Percentiles rank a stretch among this genome's conserved stretches.
Evolutionary conservation across 192 early-diverging fungal genomes (phyloP).

Genomic region (Phlyctochytrium arcticum): DNA sequence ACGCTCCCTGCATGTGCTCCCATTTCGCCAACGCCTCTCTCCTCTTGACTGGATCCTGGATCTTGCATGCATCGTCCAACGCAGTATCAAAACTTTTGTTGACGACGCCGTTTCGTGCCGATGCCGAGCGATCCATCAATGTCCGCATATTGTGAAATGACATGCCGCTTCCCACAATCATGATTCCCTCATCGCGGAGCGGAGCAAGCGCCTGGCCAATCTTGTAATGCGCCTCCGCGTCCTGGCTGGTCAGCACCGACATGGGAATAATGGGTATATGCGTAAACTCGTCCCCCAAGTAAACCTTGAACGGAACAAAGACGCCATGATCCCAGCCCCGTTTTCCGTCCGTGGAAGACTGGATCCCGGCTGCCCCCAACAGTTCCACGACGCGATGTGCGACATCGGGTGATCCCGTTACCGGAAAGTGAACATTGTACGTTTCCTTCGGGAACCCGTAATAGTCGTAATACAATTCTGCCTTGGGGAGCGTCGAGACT

Average conservation of each 20-base stretch:
- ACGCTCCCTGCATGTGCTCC: background rate
- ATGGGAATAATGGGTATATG: constrained; percentile 46
- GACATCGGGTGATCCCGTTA: constrained; percentile 35
- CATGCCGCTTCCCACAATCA: constrained; percentile 49
- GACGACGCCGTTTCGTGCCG: constrained; percentile 1
- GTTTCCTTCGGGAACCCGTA: constrained; percentile 46
- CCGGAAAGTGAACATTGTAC: constrained; percentile 43
- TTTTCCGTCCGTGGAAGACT: constrained; percentile 11
- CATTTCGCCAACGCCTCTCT: constrained; percentile 5
- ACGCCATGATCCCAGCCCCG: constrained; percentile 56
- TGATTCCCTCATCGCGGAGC: constrained; percentile 41
- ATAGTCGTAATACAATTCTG: constrained; percentile 50
- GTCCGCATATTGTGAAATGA: constrained; percentile 21
- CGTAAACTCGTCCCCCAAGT: constrained; percentile 18
- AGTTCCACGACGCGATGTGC: constrained; percentile 31
- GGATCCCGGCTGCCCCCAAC: constrained; percentile 31
- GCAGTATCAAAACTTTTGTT: constrained; percentile 16
- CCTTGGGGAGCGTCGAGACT: constrained; percentile 9
- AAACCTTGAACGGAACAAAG: constrained; percentile 45
- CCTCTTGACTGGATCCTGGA: background rate
- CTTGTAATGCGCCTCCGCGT: constrained; percentile 26
- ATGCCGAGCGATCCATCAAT: background rate
- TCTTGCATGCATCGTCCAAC: background rate
- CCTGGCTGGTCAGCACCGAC: constrained; percentile 29
- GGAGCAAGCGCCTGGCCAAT: constrained; percentile 40